Evolutionary conservation across 768 basidiomycete genomes (phyloP).

Genomic region (Lactarius evosmus): DNA sequence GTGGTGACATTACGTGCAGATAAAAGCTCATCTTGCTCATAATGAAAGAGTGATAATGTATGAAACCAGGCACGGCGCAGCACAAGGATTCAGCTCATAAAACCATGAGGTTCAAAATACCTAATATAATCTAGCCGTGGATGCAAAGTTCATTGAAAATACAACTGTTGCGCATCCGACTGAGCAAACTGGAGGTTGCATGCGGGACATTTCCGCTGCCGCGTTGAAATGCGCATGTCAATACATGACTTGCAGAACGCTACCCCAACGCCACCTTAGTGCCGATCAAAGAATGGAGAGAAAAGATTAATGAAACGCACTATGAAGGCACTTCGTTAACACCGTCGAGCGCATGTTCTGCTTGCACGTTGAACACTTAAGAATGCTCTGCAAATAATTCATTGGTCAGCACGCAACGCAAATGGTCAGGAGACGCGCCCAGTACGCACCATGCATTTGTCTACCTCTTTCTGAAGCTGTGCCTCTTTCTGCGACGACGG

Average conservation of each 20-base stretch:
- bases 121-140: background rate
- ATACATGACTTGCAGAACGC: conserved; percentile 86
- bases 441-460: conserved; percentile 56
- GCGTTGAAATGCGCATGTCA: conserved; percentile 80
- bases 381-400: conserved; percentile 52
- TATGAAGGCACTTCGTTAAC: conserved; percentile 88
- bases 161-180: conserved; percentile 73
- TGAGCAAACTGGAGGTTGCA: conserved; percentile 80
- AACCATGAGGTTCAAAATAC: conserved; percentile 6
- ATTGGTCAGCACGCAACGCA: background rate
- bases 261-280: conserved; percentile 33
- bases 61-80: conserved; percentile 5
- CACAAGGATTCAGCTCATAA: conserved; percentile 9
- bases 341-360: conserved; percentile 73
- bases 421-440: background rate
- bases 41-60: conserved; percentile 24
- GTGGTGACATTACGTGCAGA: conserved; percentile 6
- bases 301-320: conserved; percentile 47
- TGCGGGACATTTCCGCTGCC: conserved; percentile 92
- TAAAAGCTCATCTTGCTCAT: conserved; percentile 12
- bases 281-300: conserved; percentile 1
- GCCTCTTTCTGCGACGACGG: conserved; percentile 35
- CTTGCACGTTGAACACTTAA: conserved; percentile 88
- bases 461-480: conserved; percentile 47
- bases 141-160: conserved; percentile 45